A percentile compares a stretch with the other conserved stretches of the same genome.
These are phyloP conservation scores for Metschnikowia picachoensis DNA, from an alignment of 805 yeast species.

Conservation along the genomic window DNA sequence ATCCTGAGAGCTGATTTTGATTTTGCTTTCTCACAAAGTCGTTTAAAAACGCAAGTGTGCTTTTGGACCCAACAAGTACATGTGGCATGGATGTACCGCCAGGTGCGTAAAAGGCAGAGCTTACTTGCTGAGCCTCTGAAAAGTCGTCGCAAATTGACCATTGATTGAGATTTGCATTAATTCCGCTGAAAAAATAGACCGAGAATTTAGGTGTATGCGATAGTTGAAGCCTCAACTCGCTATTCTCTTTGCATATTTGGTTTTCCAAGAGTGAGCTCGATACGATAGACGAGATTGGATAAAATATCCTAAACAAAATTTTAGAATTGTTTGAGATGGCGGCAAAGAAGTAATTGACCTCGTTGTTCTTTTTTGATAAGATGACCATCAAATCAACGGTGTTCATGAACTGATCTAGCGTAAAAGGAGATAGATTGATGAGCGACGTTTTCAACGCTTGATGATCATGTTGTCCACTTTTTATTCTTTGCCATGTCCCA, in stretches of 20 bases:
- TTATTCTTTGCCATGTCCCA: conserved; percentile 78
- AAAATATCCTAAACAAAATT: conserved; percentile 69
- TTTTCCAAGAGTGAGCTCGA: conserved; percentile 55
- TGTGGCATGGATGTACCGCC: conserved; percentile 63
- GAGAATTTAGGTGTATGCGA: conserved; percentile 72
- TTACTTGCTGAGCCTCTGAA: conserved; percentile 79
- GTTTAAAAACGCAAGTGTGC: conserved; percentile 50
- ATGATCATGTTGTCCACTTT: conserved; percentile 53
- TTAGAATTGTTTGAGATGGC: conserved; percentile 66
- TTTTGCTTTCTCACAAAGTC: conserved; percentile 47
- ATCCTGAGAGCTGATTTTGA: conserved; percentile 6
- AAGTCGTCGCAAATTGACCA: conserved; percentile 85
- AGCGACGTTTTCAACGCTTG: conserved; percentile 42
- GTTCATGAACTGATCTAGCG: conserved; percentile 59
- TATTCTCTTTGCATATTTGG: conserved; percentile 36
- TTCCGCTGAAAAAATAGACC: conserved; percentile 62
- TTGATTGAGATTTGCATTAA: conserved; percentile 51
- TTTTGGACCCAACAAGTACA: conserved; percentile 55
- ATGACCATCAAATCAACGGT: conserved; percentile 70
- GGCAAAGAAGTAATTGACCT: conserved; percentile 73
- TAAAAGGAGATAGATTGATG: conserved; percentile 62
- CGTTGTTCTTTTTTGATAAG: conserved; percentile 64
- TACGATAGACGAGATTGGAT: conserved; percentile 57
- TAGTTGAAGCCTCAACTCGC: conserved; percentile 48
- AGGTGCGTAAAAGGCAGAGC: conserved; percentile 54